Evolutionary conservation across 306 rosid species (phyloP).

Genomic region (Cajanus cajan): DNA sequence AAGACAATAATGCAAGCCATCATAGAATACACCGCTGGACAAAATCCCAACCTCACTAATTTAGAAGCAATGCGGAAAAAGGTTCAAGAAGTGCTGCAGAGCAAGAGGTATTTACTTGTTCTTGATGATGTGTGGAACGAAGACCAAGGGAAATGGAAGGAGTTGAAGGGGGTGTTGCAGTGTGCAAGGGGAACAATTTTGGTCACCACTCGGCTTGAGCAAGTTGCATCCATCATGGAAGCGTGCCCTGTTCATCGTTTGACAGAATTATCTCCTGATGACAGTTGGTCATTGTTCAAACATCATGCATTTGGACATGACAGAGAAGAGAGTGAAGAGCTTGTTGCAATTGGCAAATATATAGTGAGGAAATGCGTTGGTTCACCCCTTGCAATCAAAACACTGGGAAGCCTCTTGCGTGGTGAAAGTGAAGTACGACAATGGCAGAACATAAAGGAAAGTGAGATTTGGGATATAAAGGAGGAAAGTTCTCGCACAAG

Average conservation of each 20-base stretch:
- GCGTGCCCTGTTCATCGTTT: background rate
- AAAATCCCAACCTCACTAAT: background rate
- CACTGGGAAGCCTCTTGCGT: slow-evolving; percentile 16
- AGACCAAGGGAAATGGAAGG: slow-evolving; percentile 21
- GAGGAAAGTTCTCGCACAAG: background rate
- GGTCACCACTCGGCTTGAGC: slow-evolving; percentile 28
- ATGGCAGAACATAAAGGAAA: slow-evolving; percentile 8
- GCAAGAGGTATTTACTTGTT: slow-evolving; percentile 21
- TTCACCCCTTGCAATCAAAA: background rate
- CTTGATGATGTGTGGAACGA: slow-evolving; percentile 40
- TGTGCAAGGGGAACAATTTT: background rate
- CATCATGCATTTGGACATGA: slow-evolving; percentile 27
- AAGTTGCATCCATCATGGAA: slow-evolving; percentile 27
- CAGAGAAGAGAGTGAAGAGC: background rate
- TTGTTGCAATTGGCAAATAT: slow-evolving; percentile 24
- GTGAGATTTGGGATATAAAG: background rate
- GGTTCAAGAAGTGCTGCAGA: background rate
- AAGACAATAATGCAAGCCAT: background rate
- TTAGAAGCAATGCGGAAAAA: background rate
- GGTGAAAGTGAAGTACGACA: slow-evolving; percentile 5
- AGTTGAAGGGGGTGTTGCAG: background rate
- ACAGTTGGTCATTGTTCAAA: slow-evolving; percentile 34
- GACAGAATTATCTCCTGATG: background rate
- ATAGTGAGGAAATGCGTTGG: slow-evolving; percentile 33
- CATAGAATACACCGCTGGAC: background rate